phyloP scores from a whole-genome alignment of 228 moss, liverwort and hornwort genomes.

The Sphagnum magellanicum region DNA sequence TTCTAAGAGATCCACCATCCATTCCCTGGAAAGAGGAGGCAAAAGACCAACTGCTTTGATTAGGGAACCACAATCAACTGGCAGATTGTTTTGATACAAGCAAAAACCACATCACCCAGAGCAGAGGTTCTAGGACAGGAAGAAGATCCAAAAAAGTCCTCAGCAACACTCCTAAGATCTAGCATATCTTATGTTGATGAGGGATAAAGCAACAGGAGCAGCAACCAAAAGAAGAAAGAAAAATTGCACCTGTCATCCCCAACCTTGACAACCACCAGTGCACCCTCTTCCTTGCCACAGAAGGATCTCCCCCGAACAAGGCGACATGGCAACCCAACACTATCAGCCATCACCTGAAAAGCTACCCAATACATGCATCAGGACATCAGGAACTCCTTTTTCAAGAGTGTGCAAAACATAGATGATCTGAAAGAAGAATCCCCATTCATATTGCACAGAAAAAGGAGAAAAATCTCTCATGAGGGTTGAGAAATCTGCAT shows the following conservation, averaged over 20 bases:
- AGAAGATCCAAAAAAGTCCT: not conserved
- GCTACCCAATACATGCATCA: not conserved
- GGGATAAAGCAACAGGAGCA: too few species aligned
- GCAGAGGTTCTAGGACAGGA: too few species aligned
- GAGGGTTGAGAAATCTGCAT: too few species aligned
- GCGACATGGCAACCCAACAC: conserved; percentile 87
- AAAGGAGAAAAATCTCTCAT: too few species aligned
- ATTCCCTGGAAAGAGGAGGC: conserved; percentile 50
- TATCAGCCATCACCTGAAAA: conserved; percentile 86
- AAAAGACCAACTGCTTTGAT: too few species aligned
- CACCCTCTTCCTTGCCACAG: conserved; percentile 68
- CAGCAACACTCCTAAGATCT: not conserved
- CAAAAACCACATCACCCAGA: too few species aligned
- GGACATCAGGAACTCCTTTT: not conserved
- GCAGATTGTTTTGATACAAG: too few species aligned
- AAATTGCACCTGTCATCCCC: conserved; percentile 60
- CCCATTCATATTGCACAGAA: not conserved
- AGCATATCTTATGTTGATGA: not conserved
- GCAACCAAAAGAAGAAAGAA: too few species aligned
- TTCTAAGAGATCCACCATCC: conserved; percentile 91
- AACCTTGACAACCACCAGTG: conserved; percentile 81
- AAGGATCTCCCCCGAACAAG: conserved; percentile 77
- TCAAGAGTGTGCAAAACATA: not conserved
- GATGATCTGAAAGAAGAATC: not conserved
- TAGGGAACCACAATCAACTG: too few species aligned